Conservation (phyloP, 1,139 yeast genomes). For the Diutina pseudorugosa region DNA sequence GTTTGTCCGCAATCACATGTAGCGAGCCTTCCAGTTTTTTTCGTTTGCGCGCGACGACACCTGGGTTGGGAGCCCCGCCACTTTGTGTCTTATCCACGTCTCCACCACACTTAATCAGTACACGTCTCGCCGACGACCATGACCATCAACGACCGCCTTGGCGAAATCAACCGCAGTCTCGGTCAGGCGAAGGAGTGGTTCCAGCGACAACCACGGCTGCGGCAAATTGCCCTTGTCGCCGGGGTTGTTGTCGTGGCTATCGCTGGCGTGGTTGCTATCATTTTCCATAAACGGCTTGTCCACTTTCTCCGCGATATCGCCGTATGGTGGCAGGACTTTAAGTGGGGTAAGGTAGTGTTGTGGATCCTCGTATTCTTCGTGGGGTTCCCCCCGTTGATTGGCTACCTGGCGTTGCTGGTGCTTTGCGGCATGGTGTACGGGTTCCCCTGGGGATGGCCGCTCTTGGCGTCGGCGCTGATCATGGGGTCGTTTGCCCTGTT, state of each 20-base stretch:
- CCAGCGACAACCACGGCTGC: not conserved
- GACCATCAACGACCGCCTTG: not conserved
- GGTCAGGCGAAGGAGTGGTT: not conserved
- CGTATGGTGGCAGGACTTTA: conserved; percentile 30
- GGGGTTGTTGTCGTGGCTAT: conserved; percentile 15
- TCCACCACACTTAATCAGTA: not conserved
- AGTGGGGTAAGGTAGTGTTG: conserved; percentile 42
- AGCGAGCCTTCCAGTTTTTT: no score
- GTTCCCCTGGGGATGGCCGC: conserved; percentile 66
- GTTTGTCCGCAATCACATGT: no score
- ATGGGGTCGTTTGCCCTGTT: conserved; percentile 68
- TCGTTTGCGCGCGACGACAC: not conserved
- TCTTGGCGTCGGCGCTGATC: conserved; percentile 58
- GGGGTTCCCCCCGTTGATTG: conserved; percentile 80
- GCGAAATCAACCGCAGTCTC: not conserved
- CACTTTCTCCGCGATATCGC: conserved; percentile 32
- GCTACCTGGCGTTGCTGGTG: conserved; percentile 61
- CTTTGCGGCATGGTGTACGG: conserved; percentile 81
- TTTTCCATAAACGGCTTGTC: conserved; percentile 38
- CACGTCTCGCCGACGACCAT: not conserved
- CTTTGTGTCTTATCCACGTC: not conserved
- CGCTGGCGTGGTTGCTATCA: conserved; percentile 10
- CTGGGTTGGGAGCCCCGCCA: not conserved
- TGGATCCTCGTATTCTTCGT: conserved; percentile 31
- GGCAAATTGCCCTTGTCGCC: not conserved